Conservation (phyloP, 345 rosid genomes). For the Boechera divaricarpa region DNA sequence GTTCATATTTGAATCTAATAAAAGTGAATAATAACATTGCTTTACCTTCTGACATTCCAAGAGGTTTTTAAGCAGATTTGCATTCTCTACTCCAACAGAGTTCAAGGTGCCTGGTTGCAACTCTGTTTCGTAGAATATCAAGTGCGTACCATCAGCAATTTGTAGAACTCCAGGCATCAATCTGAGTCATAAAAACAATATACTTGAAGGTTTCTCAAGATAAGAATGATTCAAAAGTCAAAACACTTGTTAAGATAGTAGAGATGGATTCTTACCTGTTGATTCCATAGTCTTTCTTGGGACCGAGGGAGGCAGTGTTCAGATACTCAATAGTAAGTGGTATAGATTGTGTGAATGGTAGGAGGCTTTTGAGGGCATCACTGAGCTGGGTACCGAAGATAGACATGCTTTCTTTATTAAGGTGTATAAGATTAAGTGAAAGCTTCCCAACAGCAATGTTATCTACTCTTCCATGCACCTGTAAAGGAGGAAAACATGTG, state of each 20-base stretch:
- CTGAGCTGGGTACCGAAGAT: constrained; percentile 62
- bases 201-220: constrained; percentile 3
- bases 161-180: constrained; percentile 75
- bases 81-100: constrained; percentile 78
- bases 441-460: constrained; percentile 90
- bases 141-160: constrained; percentile 80
- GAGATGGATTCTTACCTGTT: constrained; percentile 57
- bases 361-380: constrained; percentile 58
- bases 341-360: constrained; percentile 69
- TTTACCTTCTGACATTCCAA: constrained; percentile 76
- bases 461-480: constrained; percentile 88
- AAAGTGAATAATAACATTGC: not conserved
- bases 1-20: not conserved
- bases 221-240: not conserved
- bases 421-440: constrained; percentile 71
- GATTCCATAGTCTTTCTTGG: constrained; percentile 77
- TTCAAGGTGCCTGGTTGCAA: constrained; percentile 79
- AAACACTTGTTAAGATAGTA: not conserved
- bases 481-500: constrained; percentile 14
- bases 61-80: constrained; percentile 69
- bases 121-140: constrained; percentile 79
- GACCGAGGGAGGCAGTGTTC: constrained; percentile 68
- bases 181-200: constrained; percentile 48
- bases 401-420: constrained; percentile 69
- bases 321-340: constrained; percentile 76